These are phyloP conservation scores for Letharia columbiana DNA, from an alignment of 495 filamentous ascomycete genomes.

Conservation along the genomic window DNA sequence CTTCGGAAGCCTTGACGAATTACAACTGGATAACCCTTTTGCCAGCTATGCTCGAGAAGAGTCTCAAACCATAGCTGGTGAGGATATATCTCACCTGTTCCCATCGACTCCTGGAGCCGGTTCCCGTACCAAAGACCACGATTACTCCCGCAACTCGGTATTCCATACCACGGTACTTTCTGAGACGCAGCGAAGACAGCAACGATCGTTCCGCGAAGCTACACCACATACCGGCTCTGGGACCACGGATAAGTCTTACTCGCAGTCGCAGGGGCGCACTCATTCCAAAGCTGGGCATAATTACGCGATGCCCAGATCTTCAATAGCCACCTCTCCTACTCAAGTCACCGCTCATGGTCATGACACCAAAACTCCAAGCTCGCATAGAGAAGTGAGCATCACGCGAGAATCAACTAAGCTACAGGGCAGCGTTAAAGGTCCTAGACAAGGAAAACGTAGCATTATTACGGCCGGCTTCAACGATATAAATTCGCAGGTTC, in stretches of 20 bases:
- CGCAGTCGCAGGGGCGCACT: not conserved
- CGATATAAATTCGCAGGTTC: not conserved
- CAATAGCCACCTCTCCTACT: not conserved
- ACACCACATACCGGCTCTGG: not conserved
- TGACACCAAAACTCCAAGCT: not conserved
- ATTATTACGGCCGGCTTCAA: constrained; percentile 11
- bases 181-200: not conserved
- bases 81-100: too few species aligned
- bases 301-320: not conserved
- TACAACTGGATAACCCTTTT: too few species aligned
- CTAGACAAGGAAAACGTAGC: constrained; percentile 14
- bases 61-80: too few species aligned
- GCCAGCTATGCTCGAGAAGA: too few species aligned
- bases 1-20: too few species aligned
- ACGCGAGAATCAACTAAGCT: not conserved
- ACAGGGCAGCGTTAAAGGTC: constrained; percentile 6
- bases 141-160: not conserved
- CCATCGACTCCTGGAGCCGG: not conserved
- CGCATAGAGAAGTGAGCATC: not conserved
- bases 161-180: not conserved
- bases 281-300: not conserved
- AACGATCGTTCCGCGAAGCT: constrained; percentile 26
- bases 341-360: not conserved
- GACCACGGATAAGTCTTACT: not conserved
- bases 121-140: not conserved